phyloP scores from a whole-genome alignment of 1,284 basidiomycete species.

The Cutaneotrichosporon sp. region DNA sequence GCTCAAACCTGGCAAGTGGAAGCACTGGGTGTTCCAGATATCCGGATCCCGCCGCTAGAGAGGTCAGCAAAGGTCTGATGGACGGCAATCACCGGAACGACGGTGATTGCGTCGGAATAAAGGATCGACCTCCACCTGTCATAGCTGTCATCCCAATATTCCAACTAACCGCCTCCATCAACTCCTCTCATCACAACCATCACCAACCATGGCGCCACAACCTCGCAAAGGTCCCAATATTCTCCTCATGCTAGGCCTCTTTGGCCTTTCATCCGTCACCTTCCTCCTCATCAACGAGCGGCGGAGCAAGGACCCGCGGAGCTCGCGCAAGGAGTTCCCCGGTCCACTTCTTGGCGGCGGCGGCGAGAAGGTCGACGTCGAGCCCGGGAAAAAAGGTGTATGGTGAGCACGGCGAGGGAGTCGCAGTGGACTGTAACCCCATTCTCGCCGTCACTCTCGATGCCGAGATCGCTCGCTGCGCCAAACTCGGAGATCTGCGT shows the following conservation, averaged over 20 bases:
- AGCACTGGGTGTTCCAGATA: no score
- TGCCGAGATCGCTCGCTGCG: not conserved
- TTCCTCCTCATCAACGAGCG: constrained; percentile 35
- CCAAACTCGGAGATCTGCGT: not conserved
- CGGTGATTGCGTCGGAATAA: not conserved
- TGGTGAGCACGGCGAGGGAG: no score
- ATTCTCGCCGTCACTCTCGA: no score
- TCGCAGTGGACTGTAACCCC: no score
- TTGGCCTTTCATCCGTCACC: constrained; percentile 25
- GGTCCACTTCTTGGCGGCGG: constrained; percentile 23
- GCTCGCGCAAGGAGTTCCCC: constrained; percentile 19
- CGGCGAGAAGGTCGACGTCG: constrained; percentile 5
- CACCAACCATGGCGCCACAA: constrained; percentile 3
- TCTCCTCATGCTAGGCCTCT: constrained; percentile 35
- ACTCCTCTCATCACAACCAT: no score
- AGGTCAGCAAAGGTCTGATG: not conserved
- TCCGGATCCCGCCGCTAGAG: not conserved
- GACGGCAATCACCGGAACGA: not conserved
- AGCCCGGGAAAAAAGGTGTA: constrained; percentile 4
- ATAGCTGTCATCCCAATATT: not conserved
- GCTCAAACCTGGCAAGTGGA: no score
- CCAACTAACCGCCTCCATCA: no score
- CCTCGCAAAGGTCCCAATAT: constrained; percentile 34
- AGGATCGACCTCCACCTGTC: not conserved
- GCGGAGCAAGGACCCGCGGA: constrained; percentile 25